Conservation (phyloP, 352 stramenopile species). For the Saprolegnia parasitica region DNA sequence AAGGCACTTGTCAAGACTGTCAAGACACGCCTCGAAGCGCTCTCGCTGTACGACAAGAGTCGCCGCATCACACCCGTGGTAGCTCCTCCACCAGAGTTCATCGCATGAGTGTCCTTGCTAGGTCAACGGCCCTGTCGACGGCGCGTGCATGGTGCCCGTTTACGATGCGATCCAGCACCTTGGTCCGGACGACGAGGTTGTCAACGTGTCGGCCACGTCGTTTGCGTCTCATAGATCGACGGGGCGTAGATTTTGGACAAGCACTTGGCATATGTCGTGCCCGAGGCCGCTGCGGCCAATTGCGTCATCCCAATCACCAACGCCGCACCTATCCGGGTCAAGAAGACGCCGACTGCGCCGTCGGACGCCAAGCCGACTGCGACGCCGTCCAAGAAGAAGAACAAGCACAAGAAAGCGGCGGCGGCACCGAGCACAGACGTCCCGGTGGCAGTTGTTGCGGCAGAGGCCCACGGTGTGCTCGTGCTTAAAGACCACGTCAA, state of each 20-base stretch:
- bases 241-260: not conserved
- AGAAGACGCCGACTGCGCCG: not conserved
- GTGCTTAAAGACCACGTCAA: conserved; percentile 70
- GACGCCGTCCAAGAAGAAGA: conserved; percentile 39
- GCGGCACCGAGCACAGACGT: not conserved
- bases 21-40: conserved; percentile 69
- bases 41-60: conserved; percentile 69
- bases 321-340: conserved; percentile 32
- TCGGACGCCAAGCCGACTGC: not conserved
- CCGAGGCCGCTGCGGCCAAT: not conserved
- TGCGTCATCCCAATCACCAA: not conserved
- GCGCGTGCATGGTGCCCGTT: conserved; percentile 61
- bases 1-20: conserved; percentile 69
- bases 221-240: too few species aligned
- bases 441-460: not conserved
- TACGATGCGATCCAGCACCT: conserved; percentile 36
- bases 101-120: not conserved
- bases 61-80: conserved; percentile 57
- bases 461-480: conserved; percentile 29
- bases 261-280: not conserved
- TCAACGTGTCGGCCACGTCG: too few species aligned
- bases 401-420: not conserved
- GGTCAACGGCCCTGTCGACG: conserved; percentile 17
- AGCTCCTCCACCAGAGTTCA: not conserved
- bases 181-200: not conserved